These are phyloP conservation scores for Clavariopsis aquatica DNA, from an alignment of 495 filamentous ascomycete genomes.

Conservation along the genomic window DNA sequence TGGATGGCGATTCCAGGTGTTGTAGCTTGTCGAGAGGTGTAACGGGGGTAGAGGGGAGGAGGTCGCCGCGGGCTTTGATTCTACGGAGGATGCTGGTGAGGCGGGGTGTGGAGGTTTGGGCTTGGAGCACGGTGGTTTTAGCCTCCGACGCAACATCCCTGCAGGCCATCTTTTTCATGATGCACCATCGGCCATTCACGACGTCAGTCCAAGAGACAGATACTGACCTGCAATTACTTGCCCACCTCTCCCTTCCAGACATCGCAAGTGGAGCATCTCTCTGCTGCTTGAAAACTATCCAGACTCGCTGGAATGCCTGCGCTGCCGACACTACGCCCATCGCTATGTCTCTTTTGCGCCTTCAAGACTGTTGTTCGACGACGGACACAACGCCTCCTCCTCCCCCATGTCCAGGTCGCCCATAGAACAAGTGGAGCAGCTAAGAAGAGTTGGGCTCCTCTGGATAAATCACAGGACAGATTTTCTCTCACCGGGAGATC, in stretches of 20 bases:
- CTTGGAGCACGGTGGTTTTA: background rate
- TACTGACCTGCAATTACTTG: background rate
- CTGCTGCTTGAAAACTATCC: background rate
- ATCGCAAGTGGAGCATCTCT: background rate
- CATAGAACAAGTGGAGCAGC: background rate
- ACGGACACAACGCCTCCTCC: background rate
- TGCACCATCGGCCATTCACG: too few relatives aligned
- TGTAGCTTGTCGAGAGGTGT: background rate
- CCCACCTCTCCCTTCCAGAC: background rate
- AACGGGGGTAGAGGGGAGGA: background rate
- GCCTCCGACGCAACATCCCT: constrained; percentile 1
- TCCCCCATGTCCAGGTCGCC: constrained; percentile 24
- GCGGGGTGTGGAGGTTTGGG: background rate
- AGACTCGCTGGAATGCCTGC: constrained; percentile 23
- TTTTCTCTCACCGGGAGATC: background rate
- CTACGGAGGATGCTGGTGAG: background rate
- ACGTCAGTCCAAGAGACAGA: background rate
- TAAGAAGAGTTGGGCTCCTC: background rate
- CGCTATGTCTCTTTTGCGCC: constrained; percentile 31
- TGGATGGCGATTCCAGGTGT: background rate
- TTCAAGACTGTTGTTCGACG: background rate
- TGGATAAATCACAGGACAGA: background rate
- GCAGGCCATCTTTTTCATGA: background rate
- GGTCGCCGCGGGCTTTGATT: background rate
- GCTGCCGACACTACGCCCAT: constrained; percentile 14